phyloP scores from a whole-genome alignment of 306 rosid species.

The Crataegus laevigata region DNA sequence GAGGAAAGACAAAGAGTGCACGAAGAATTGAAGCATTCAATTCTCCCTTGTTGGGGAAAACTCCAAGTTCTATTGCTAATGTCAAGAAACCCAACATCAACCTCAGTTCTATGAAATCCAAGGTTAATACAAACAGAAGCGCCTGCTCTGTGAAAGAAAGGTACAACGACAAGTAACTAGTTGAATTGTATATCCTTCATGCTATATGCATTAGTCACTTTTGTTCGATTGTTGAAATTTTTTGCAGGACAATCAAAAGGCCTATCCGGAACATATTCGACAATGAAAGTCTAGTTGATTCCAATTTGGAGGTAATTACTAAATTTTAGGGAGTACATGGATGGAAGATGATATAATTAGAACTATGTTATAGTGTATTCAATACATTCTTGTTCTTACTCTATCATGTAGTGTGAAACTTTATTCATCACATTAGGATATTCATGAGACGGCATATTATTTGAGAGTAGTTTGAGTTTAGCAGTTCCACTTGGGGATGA shows the following conservation, averaged over 20 bases:
- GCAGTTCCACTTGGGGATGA: neutral
- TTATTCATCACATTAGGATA: neutral
- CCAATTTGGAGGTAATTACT: slow-evolving; percentile 45
- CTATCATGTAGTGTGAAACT: neutral
- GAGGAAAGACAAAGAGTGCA: slow-evolving; percentile 63
- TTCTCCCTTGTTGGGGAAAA: slow-evolving; percentile 54
- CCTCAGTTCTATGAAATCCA: slow-evolving; percentile 47
- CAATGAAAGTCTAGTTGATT: slow-evolving; percentile 31
- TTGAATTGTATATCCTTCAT: neutral
- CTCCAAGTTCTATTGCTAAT: slow-evolving; percentile 35
- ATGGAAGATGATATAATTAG: neutral
- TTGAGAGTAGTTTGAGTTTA: neutral
- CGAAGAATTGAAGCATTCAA: slow-evolving; percentile 38
- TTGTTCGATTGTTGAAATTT: slow-evolving; percentile 5
- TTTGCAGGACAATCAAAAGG: slow-evolving; percentile 40
- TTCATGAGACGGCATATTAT: neutral
- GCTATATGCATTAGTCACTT: neutral
- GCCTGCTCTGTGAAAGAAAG: slow-evolving; percentile 43
- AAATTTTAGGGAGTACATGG: neutral
- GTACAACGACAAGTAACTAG: slow-evolving; percentile 14
- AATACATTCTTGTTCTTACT: too few species aligned
- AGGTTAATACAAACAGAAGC: slow-evolving; percentile 25
- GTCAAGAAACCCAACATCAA: slow-evolving; percentile 45
- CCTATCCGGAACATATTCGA: slow-evolving; percentile 49
- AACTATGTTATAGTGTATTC: too few species aligned